Evolutionary conservation across 441 rosid species (phyloP).

Genomic region (Aquilaria agallochum): DNA sequence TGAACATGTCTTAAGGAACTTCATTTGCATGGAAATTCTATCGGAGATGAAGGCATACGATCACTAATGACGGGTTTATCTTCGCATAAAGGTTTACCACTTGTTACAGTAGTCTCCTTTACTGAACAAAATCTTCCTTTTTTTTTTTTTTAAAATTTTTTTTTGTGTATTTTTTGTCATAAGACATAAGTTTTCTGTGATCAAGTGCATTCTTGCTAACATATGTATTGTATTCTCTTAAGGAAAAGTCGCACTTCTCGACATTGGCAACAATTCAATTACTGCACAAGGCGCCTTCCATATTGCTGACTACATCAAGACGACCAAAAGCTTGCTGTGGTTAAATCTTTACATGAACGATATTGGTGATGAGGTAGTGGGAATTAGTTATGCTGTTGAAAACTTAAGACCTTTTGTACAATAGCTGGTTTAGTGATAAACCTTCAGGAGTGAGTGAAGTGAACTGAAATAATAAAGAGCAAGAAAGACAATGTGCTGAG

Average conservation of each 20-base stretch:
- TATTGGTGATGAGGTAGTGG: conserved; percentile 83
- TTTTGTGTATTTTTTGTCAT: not conserved
- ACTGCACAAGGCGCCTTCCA: conserved; percentile 77
- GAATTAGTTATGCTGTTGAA: no score
- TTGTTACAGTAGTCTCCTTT: conserved; percentile 12
- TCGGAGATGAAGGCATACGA: conserved; percentile 95
- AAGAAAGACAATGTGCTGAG: no score
- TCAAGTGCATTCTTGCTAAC: conserved; percentile 11
- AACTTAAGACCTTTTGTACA: no score
- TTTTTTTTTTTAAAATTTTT: not conserved
- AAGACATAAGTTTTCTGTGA: not conserved
- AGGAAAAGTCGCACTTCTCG: conserved; percentile 80
- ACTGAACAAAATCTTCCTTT: conserved; percentile 1
- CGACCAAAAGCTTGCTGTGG: conserved; percentile 90
- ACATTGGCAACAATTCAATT: conserved; percentile 92
- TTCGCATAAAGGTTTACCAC: conserved; percentile 63
- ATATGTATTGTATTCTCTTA: conserved; percentile 26
- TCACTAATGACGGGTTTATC: conserved; percentile 80
- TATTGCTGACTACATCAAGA: conserved; percentile 83
- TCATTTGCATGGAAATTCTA: conserved; percentile 90
- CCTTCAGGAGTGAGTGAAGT: no score
- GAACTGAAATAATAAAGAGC: no score
- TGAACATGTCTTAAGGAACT: conserved; percentile 58
- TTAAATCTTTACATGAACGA: conserved; percentile 96
- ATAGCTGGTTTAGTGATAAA: no score